Percentiles rank a stretch among this genome's conserved stretches.
These are phyloP conservation scores for Dipteronia dyeriana DNA, from an alignment of 345 rosid species.

Conservation along the genomic window DNA sequence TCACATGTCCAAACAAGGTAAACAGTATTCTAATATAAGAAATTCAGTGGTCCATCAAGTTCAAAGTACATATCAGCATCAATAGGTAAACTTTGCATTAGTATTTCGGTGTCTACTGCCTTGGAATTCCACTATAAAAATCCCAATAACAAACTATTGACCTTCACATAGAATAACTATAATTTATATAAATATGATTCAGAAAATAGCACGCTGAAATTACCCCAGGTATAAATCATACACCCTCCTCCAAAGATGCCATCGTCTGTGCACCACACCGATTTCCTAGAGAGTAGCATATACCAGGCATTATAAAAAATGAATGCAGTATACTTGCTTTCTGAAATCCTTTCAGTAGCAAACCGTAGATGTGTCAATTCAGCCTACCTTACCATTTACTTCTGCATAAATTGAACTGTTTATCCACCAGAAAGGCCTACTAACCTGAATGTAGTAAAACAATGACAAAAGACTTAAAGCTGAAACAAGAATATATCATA, in stretches of 20 bases:
- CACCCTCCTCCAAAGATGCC: constrained; percentile 98
- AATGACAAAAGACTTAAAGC: constrained; percentile 27
- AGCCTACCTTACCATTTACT: constrained; percentile 77
- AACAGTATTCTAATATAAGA: background rate
- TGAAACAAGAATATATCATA: constrained; percentile 23
- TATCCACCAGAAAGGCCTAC: constrained; percentile 96
- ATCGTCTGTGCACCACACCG: constrained; percentile 90
- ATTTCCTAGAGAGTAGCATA: constrained; percentile 54
- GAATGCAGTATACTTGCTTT: background rate
- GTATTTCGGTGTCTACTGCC: background rate
- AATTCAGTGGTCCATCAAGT: background rate
- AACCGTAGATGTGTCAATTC: constrained; percentile 12
- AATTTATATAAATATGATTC: background rate
- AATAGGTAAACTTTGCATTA: background rate
- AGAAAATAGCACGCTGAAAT: constrained; percentile 21
- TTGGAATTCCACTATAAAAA: constrained; percentile 5
- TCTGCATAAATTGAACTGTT: constrained; percentile 94
- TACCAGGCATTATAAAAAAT: constrained; percentile 23
- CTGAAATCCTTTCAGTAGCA: background rate
- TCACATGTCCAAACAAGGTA: background rate
- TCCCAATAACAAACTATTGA: background rate
- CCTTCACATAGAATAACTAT: background rate
- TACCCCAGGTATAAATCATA: constrained; percentile 96
- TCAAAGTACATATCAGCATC: background rate
- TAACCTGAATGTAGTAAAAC: constrained; percentile 57